A percentile compares a stretch with the other conserved stretches of the same genome.
Conservation (phyloP, 345 rosid species). For the Camelina hispida region DNA sequence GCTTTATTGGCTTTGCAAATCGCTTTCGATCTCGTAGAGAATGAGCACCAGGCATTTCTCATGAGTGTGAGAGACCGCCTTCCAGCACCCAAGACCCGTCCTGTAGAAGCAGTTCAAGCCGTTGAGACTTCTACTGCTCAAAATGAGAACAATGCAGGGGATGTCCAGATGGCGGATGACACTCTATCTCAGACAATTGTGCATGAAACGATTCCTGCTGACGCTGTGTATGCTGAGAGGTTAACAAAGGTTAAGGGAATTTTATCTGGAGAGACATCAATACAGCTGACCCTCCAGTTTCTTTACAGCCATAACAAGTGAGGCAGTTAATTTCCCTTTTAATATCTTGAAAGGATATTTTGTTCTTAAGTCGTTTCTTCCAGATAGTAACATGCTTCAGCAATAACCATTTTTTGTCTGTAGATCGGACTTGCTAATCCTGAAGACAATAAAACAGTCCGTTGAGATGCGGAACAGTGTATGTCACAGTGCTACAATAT, state of each 20-base stretch:
- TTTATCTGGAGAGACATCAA: slow-evolving; percentile 95
- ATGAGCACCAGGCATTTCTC: slow-evolving; percentile 97
- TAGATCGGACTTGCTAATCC: slow-evolving; percentile 90
- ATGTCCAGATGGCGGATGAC: slow-evolving; percentile 84
- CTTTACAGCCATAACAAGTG: slow-evolving; percentile 95
- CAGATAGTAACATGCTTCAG: slow-evolving; percentile 22
- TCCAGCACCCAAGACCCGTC: slow-evolving; percentile 64
- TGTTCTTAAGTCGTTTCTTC: background rate
- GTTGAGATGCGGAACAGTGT: slow-evolving; percentile 98
- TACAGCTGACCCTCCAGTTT: slow-evolving; percentile 89
- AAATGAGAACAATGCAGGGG: slow-evolving; percentile 65
- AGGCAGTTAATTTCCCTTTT: slow-evolving; percentile 15
- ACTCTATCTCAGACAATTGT: slow-evolving; percentile 52
- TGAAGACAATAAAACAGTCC: slow-evolving; percentile 95
- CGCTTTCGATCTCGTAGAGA: slow-evolving; percentile 96
- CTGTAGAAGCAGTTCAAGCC: slow-evolving; percentile 59
- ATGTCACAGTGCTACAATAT: slow-evolving; percentile 98
- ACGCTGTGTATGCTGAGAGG: slow-evolving; percentile 74
- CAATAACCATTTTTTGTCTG: slow-evolving; percentile 33
- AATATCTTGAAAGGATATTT: background rate
- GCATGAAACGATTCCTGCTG: slow-evolving; percentile 63
- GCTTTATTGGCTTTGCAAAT: slow-evolving; percentile 89
- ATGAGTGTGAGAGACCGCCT: slow-evolving; percentile 82
- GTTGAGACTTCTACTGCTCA: slow-evolving; percentile 56
- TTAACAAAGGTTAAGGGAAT: slow-evolving; percentile 81